phyloP scores from a whole-genome alignment of 1,139 yeast genomes.

The Suhomyces terraborum region DNA sequence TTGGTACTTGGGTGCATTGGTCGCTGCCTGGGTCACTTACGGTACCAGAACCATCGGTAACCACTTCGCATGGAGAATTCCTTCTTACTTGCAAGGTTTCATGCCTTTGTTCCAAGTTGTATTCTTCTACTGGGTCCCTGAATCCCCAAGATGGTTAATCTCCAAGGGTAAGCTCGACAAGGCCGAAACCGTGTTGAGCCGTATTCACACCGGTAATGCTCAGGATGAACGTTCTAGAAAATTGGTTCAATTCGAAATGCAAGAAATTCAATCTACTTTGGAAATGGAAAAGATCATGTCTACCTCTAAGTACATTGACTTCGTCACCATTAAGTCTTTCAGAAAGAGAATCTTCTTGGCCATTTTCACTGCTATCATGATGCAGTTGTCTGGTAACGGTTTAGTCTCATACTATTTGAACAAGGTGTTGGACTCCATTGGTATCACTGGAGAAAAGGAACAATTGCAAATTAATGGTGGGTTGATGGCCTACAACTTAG shows the following conservation, averaged over 20 bases:
- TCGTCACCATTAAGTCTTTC: conserved; percentile 37
- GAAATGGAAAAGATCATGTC: conserved; percentile 34
- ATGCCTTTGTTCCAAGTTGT: conserved; percentile 31
- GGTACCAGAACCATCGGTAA: conserved; percentile 41
- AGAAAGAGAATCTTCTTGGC: conserved; percentile 47
- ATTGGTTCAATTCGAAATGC: conserved; percentile 47
- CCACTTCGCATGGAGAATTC: conserved; percentile 46
- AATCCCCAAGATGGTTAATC: conserved; percentile 49
- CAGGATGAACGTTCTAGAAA: conserved; percentile 31
- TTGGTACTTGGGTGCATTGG: conserved; percentile 47
- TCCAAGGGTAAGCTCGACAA: conserved; percentile 38
- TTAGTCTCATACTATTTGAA: conserved; percentile 53
- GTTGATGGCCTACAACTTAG: conserved; percentile 45
- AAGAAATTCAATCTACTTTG: conserved; percentile 46
- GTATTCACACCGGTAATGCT: conserved; percentile 42
- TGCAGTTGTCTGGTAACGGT: conserved; percentile 56
- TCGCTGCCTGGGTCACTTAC: conserved; percentile 57
- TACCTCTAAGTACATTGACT: conserved; percentile 35
- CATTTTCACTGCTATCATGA: conserved; percentile 36
- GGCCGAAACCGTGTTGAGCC: conserved; percentile 37
- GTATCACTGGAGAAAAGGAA: conserved; percentile 44
- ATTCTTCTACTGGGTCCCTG: conserved; percentile 43
- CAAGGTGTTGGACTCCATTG: conserved; percentile 50
- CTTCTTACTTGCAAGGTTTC: conserved; percentile 48
- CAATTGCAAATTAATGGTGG: conserved; percentile 52